A percentile compares a stretch with the other conserved stretches of the same genome.
These are phyloP conservation scores for Colletotrichum falcatum DNA, from an alignment of 2,329 filamentous ascomycete species.

Conservation along the genomic window DNA sequence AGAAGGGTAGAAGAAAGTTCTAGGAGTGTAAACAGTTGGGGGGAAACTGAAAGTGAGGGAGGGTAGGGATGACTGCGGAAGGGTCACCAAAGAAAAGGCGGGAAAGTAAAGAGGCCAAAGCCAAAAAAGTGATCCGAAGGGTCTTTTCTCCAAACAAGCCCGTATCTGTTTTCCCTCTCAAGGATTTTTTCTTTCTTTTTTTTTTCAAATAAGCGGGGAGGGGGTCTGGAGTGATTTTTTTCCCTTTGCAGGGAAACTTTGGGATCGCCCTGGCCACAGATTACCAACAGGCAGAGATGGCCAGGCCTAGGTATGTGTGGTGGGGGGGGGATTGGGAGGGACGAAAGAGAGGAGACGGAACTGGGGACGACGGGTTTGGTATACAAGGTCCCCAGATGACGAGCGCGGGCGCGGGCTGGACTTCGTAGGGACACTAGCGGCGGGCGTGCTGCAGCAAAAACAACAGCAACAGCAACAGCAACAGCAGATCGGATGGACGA, in stretches of 20 bases:
- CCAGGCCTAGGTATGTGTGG: too few species aligned
- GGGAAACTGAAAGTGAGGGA: background rate
- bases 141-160: background rate
- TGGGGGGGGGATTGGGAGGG: constrained; percentile 9
- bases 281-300: background rate
- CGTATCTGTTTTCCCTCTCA: constrained; percentile 1
- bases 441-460: background rate
- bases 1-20: background rate
- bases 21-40: constrained; percentile 26
- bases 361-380: background rate
- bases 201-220: constrained; percentile 12
- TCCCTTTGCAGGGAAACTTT: background rate
- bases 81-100: background rate
- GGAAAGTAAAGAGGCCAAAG: constrained; percentile 3
- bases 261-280: constrained; percentile 14
- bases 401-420: background rate
- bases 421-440: background rate
- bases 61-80: constrained; percentile 15
- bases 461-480: too few species aligned
- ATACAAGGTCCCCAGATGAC: background rate
- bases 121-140: constrained; percentile 2
- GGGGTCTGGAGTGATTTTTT: constrained; percentile 1
- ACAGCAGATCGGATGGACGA: background rate
- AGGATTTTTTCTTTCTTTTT: constrained; percentile 8
- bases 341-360: background rate